Base-by-base conservation (phyloP, 2,329 filamentous ascomycete genomes). In the Atkinsonella texensis region DNA sequence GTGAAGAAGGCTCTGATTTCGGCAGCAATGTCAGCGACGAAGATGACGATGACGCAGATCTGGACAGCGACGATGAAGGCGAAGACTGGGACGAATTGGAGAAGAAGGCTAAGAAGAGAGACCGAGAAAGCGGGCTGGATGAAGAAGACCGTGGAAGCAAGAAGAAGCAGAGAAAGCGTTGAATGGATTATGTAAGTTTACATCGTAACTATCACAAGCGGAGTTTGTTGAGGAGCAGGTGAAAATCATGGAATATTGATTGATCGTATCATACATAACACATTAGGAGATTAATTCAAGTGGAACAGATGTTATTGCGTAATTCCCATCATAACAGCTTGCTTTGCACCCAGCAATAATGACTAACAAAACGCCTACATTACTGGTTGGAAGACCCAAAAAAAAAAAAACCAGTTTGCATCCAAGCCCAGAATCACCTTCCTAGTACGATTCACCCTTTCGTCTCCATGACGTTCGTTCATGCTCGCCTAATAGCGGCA, bases 11-110 rank as follows among this genome's bases (percentile, higher is more conserved):
- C 53, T 93, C 86, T 18, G 90, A 97, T 55, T 97, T 93, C 64
- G 90, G 95, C 61, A 91, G 91, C 63, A 90, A 95, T 61, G 87
- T 85, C 1, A 86, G 81, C 20, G 87, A 84, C 2, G 87, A 91
- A 56, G 91, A 89, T 32, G 89, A 91, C 12, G 87, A 64, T 11
- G 68, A 70, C 33, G 81, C 77, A 47, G 85, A 86, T 18, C 74
- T 80, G 17, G 67, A 68, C 52, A 81, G 79, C 43, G 87, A 90
- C 7, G 85, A 88, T 12, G 87, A 83, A 57, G 85, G 86, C 47
- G 86, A 96, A 65, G 88, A 94, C 63, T 96, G 91, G 91, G 90
- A 97, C 65, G 89, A 94, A 68, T 67, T 96, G 53, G 91, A 96
- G 73, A 84, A 84, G 68, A 95, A 95, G 74, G 90, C 85, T 3